These are phyloP conservation scores for Cercospora sp. DNA, from an alignment of 2,329 filamentous ascomycete genomes.

Conservation along the genomic window DNA sequence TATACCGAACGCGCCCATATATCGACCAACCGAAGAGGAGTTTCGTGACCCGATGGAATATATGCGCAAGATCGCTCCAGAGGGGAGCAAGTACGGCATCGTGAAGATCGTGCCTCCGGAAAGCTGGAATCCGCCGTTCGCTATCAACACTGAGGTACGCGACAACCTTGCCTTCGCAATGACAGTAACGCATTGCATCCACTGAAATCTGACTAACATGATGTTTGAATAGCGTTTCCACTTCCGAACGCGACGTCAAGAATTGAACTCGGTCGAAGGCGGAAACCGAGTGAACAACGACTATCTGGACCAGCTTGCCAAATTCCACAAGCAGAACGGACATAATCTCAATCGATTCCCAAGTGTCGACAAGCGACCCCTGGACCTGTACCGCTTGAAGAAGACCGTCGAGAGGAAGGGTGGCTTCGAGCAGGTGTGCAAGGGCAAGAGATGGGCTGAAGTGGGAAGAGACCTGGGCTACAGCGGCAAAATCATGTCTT, in stretches of 20 bases:
- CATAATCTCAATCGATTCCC: slow-evolving; percentile 91
- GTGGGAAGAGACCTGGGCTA: slow-evolving; percentile 96
- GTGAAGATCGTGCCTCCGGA: slow-evolving; percentile 95
- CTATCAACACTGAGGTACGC: slow-evolving; percentile 91
- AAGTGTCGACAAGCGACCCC: slow-evolving; percentile 94
- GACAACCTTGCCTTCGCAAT: not conserved
- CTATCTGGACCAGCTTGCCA: slow-evolving; percentile 90
- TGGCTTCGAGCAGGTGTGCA: slow-evolving; percentile 95
- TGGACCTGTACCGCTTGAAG: slow-evolving; percentile 93
- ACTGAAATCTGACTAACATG: slow-evolving; percentile 22
- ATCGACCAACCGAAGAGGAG: slow-evolving; percentile 85
- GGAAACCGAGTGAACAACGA: slow-evolving; percentile 93
- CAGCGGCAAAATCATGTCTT: slow-evolving; percentile 99
- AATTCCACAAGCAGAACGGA: slow-evolving; percentile 96
- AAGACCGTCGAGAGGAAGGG: slow-evolving; percentile 94
- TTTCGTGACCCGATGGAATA: slow-evolving; percentile 94
- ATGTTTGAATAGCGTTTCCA: slow-evolving; percentile 74
- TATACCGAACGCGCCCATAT: slow-evolving; percentile 86
- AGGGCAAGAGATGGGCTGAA: slow-evolving; percentile 97
- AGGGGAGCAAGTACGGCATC: slow-evolving; percentile 84
- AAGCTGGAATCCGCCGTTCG: slow-evolving; percentile 90
- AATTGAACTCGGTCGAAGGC: slow-evolving; percentile 97
- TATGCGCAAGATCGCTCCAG: slow-evolving; percentile 84
- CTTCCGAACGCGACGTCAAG: slow-evolving; percentile 92
- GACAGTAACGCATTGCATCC: not conserved